Conservation (phyloP, 164 flowering plant species). For the Berberis vulgaris region DNA sequence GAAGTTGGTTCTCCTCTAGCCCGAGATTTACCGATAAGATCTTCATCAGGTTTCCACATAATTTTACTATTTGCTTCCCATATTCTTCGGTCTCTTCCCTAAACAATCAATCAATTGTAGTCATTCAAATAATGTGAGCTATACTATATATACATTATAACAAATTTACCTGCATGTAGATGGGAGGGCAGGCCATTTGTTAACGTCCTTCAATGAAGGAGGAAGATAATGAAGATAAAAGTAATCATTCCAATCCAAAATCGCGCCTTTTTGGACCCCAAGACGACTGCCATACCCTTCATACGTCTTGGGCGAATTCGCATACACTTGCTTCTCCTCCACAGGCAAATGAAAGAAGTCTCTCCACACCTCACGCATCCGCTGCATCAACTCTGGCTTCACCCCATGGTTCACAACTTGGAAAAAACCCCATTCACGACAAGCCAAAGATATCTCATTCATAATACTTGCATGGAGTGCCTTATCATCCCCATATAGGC, state of each 20-base stretch:
- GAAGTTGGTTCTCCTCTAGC: neutral
- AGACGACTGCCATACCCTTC: neutral
- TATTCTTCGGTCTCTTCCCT: neutral
- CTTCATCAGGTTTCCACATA: neutral
- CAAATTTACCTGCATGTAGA: neutral
- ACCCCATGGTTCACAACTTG: neutral
- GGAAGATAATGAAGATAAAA: neutral
- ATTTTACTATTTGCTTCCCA: neutral
- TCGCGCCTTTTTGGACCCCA: neutral
- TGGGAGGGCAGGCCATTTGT: neutral
- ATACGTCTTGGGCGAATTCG: neutral
- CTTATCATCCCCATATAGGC: constrained; percentile 8
- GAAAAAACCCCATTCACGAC: neutral
- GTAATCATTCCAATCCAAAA: neutral
- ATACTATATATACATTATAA: too few species aligned
- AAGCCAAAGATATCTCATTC: neutral
- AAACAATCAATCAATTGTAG: neutral
- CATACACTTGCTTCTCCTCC: neutral
- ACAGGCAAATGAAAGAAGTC: neutral
- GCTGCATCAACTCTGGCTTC: neutral
- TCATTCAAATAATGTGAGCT: neutral
- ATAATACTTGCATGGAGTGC: neutral
- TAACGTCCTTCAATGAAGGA: neutral
- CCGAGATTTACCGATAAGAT: neutral
- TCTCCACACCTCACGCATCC: neutral